phyloP scores from a whole-genome alignment of 495 filamentous ascomycete species.

The Hypoxylon lienhwacheense region DNA sequence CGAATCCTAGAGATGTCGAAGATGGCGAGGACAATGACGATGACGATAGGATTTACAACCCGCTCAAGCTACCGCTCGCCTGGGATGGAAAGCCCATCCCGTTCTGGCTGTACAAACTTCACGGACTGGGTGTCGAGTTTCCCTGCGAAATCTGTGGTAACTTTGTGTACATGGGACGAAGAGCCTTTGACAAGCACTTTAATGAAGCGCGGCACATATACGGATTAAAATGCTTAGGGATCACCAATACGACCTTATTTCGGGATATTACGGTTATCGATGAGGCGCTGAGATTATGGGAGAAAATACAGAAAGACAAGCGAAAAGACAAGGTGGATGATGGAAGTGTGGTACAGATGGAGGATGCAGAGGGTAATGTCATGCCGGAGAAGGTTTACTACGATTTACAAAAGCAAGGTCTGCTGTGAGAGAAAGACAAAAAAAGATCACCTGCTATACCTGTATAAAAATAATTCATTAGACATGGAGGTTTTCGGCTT shows the following conservation, averaged over 20 bases:
- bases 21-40: constrained; percentile 64
- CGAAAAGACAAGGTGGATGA: constrained; percentile 72
- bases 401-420: constrained; percentile 74
- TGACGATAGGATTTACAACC: constrained; percentile 92
- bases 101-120: constrained; percentile 97
- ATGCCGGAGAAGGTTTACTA: constrained; percentile 98
- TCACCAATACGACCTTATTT: constrained; percentile 90
- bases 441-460: too few species aligned
- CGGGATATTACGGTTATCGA: constrained; percentile 91
- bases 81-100: constrained; percentile 99
- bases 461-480: too few species aligned
- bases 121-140: constrained; percentile 93
- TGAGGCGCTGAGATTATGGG: constrained; percentile 85
- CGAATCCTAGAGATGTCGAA: constrained; percentile 52
- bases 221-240: constrained; percentile 88
- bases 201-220: constrained; percentile 90
- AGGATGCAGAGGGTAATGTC: constrained; percentile 94
- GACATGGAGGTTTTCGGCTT: too few species aligned
- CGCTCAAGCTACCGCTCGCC: constrained; percentile 88
- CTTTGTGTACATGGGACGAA: constrained; percentile 93
- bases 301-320: constrained; percentile 86
- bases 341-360: constrained; percentile 94
- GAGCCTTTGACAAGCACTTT: constrained; percentile 98
- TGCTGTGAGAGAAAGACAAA: constrained; percentile 59
- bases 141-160: constrained; percentile 96